Percentiles rank a stretch among this genome's conserved stretches.
Conservation (phyloP, 2,329 filamentous ascomycete genomes). For the Xenoacremonium recifei region DNA sequence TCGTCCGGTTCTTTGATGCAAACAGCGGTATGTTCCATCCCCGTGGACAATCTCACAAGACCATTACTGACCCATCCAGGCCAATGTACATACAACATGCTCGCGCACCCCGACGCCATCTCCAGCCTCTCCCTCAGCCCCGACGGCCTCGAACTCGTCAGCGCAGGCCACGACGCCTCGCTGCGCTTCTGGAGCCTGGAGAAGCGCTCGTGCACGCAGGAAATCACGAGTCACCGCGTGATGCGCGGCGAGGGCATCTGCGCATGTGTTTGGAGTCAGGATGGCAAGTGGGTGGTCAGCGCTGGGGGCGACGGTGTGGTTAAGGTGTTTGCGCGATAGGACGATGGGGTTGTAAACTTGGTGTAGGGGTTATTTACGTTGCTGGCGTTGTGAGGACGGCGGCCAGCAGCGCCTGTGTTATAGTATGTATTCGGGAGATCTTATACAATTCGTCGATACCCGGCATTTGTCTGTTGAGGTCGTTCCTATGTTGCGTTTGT, state of each 20-base stretch:
- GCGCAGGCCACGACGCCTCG: conserved; percentile 91
- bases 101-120: conserved; percentile 91
- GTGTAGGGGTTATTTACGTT: conserved; percentile 12
- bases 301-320: conserved; percentile 94
- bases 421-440: conserved; percentile 18
- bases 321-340: conserved; percentile 76
- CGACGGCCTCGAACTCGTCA: conserved; percentile 91
- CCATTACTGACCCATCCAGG: conserved; percentile 50
- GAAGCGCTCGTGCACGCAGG: conserved; percentile 91
- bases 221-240: conserved; percentile 87
- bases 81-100: conserved; percentile 99
- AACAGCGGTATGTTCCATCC: conserved; percentile 78
- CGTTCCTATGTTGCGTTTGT: background rate
- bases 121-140: conserved; percentile 89
- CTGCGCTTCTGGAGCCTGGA: conserved; percentile 97
- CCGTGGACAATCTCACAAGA: background rate
- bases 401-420: conserved; percentile 14
- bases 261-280: conserved; percentile 91
- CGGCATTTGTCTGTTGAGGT: conserved; percentile 28
- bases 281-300: conserved; percentile 91
- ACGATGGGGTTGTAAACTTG: conserved; percentile 13
- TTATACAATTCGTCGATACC: conserved; percentile 34
- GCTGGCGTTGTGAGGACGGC: conserved; percentile 1
- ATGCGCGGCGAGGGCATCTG: conserved; percentile 98
- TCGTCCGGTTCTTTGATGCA: conserved; percentile 95